Base-by-base conservation (phyloP, 306 rosid species). In the Chamaecrista fasciculata region DNA sequence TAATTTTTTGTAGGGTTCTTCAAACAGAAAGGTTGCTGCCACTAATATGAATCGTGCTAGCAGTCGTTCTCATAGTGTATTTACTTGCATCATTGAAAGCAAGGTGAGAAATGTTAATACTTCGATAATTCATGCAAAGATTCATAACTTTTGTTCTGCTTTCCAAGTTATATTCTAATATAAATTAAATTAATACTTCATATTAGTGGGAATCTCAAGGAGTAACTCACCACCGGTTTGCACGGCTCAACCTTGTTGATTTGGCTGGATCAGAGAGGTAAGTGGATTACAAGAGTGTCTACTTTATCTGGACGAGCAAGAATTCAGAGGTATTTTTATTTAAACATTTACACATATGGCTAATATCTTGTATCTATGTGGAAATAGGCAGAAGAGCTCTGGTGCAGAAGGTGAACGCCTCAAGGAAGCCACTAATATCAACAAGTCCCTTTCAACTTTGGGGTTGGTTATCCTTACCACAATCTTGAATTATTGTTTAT, bases 211-310 rank as follows among this genome's bases (percentile, higher is more conserved):
- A 94, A 62, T 91, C 87, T 78, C 99, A 89, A 91, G 99, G 97
- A 63, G 91, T 91, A 65, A 87, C 84, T 74, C 99, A 85, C 82
- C 94, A 84, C 63, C 89, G 97, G 44, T 94, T 91, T 85, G 92
- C 99, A 73, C 89, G 95, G 49, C 97, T 94, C 43, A 94, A 91
- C 81, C 96, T 94, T 19, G 96, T 94, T 79, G 99, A 94, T 85
- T 91, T 94, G 84, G 99, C 99, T 34, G 99, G 99, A 79, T 94
- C 99, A 11, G 99, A 94, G 85, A 94, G 99, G 99, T 94, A 84
- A 70, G 68, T 56, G 67, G 37, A 56, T 73, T 10, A 10, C 9
- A 50, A 33, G 51, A 57, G 51, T 31, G 55, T 52, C 16, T 62
- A 50, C 59, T 47, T 20, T 39, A 55, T 68, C 40, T 68, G 11